These are phyloP conservation scores for Cystobasidium pallidum DNA, from an alignment of 1,284 basidiomycete genomes.

Conservation along the genomic window DNA sequence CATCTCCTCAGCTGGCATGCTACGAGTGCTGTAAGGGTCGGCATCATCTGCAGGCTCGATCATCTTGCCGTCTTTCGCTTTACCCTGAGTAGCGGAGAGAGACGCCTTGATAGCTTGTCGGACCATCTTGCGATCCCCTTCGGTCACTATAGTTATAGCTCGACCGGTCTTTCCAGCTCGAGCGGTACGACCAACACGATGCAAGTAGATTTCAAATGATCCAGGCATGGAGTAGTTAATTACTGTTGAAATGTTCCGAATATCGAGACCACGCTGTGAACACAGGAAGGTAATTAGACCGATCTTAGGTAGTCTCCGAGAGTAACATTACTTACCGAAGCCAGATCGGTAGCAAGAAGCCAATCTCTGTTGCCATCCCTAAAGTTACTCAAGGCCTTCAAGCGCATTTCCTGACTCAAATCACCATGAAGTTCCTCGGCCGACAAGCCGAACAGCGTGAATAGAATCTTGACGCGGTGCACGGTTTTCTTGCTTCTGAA, in stretches of 20 bases:
- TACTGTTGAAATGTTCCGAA: conserved; percentile 55
- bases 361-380: conserved; percentile 83
- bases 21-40: conserved; percentile 85
- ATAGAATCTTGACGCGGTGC: conserved; percentile 93
- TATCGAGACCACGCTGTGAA: conserved; percentile 52
- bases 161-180: conserved; percentile 90
- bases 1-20: conserved; percentile 79
- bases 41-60: conserved; percentile 65
- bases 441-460: conserved; percentile 82
- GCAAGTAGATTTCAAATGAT: conserved; percentile 89
- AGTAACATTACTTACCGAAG: conserved; percentile 48
- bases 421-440: conserved; percentile 93
- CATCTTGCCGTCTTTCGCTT: conserved; percentile 4
- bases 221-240: conserved; percentile 95
- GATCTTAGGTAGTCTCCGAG: neutral
- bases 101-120: conserved; percentile 83
- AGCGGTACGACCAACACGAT: conserved; percentile 94
- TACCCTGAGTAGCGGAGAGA: neutral
- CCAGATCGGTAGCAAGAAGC: conserved; percentile 64
- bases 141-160: conserved; percentile 93
- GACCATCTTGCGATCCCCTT: conserved; percentile 93
- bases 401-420: conserved; percentile 89
- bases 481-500: conserved; percentile 94
- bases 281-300: neutral
- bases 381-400: conserved; percentile 82